Percentiles rank a stretch among this genome's conserved stretches.
Conservation (phyloP, 2,329 filamentous ascomycete species). For the Hirsutella thompsonii region DNA sequence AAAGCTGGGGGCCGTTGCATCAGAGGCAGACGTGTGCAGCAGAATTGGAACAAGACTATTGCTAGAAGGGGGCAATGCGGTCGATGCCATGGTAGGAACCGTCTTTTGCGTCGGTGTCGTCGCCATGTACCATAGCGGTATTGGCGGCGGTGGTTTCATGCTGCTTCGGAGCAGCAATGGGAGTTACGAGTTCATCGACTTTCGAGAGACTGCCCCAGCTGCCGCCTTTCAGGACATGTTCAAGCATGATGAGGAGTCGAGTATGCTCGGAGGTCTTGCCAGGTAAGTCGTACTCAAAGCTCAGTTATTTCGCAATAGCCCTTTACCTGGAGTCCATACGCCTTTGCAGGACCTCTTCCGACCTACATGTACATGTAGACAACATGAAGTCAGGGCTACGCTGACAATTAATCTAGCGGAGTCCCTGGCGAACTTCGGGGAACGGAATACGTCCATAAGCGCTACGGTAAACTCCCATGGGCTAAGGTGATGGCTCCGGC, state of each 20-base stretch:
- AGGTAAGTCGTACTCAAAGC: too few relatives aligned
- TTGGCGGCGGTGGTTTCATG: conserved; percentile 72
- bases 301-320: too few relatives aligned
- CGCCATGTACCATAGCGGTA: conserved; percentile 55
- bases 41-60: conserved; percentile 44
- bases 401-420: conserved; percentile 31
- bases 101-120: conserved; percentile 51
- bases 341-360: too few relatives aligned
- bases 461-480: conserved; percentile 54
- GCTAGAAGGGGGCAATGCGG: conserved; percentile 49
- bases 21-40: conserved; percentile 46
- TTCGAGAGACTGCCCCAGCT: conserved; percentile 71
- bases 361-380: too few relatives aligned
- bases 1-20: conserved; percentile 43
- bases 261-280: conserved; percentile 58
- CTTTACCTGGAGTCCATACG: too few relatives aligned
- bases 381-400: too few relatives aligned
- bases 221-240: conserved; percentile 76
- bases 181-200: conserved; percentile 69
- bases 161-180: conserved; percentile 53
- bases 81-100: conserved; percentile 52
- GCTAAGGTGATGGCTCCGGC: conserved; percentile 55
- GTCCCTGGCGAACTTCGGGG: conserved; percentile 62
- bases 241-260: conserved; percentile 49
- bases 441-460: conserved; percentile 58